Evolutionary conservation across 2,329 filamentous ascomycete genomes (phyloP), one percentile per base, ranked within the genome.

Genomic region (Colletotrichum kahawae): DNA sequence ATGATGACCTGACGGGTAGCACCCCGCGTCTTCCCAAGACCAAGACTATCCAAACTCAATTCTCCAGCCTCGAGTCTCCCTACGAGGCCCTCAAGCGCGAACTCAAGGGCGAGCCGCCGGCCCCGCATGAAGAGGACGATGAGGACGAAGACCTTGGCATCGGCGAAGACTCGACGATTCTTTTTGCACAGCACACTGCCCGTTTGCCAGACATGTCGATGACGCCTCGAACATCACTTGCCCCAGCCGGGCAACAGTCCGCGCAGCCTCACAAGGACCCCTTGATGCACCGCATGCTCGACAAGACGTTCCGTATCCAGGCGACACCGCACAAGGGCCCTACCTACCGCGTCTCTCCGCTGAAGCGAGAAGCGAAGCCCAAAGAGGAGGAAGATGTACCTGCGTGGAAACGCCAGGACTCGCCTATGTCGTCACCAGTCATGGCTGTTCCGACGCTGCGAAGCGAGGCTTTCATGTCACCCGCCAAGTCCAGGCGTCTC

Each of bases 271-370:
- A 87, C 79, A 91, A 92, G 75, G 95, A 98, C 81, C 94, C 95
- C 4, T 88, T 98, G 10, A 90, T 99, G 54, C 96, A 98, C 83
- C 94, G 94, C 74, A 89, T 98, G n/a, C 91, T 98, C 7, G 96
- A 98, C 87, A 98, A 97, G 85, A 98, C 94, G 73, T 99, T 98
- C 86, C 95, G 96, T 36, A 90, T 99, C 29, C 95, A 97, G 84
- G 95, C 96, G 7, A 99, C 97, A 12, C 97, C 97, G 0, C 93
- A 97, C 78, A 93, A 92, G 80, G 80, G 78, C 5, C 81, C 82
- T 5, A 78, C 84, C 4, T 80, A 83, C 36, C 86, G 85, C 43
- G 82, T 88, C 57, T 89, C 88, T 9, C 88, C 88, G 2, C 81
- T 88, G 68, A 88, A 88, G 75, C 81, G 79, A 48, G 81, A 82